A percentile compares a stretch with the other conserved stretches of the same genome.
Conservation (phyloP, 1,139 yeast species). For the Wickerhamomyces sp. region DNA sequence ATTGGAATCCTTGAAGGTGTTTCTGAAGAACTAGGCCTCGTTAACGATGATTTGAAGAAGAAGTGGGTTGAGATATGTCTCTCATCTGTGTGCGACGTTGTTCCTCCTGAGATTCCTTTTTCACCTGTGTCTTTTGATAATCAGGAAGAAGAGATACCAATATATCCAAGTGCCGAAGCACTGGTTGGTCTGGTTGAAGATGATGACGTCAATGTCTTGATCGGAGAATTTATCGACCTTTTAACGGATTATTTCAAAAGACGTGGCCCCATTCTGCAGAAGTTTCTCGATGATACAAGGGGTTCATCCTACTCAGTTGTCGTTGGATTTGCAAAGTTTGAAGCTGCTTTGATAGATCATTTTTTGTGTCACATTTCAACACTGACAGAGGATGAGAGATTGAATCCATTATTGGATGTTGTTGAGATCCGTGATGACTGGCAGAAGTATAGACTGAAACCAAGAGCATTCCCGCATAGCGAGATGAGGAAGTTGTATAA, state of each 20-base stretch:
- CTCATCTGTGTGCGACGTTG: too few species aligned
- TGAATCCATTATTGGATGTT: slow-evolving; percentile 20
- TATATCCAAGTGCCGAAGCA: too few species aligned
- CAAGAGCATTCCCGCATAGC: slow-evolving; percentile 11
- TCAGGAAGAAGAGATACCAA: slow-evolving; percentile 12
- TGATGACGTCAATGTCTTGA: slow-evolving; percentile 14
- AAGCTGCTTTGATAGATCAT: slow-evolving; percentile 9
- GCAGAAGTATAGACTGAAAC: slow-evolving; percentile 20
- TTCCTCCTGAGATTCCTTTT: too few species aligned
- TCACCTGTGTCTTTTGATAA: slow-evolving; percentile 15
- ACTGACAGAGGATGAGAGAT: slow-evolving; percentile 9
- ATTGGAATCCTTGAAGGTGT: too few species aligned
- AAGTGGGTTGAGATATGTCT: too few species aligned
- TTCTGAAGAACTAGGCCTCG: too few species aligned
- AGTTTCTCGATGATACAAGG: slow-evolving; percentile 4
- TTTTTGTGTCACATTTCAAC: slow-evolving; percentile 6
- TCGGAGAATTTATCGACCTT: slow-evolving; percentile 19
- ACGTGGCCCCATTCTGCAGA: slow-evolving; percentile 11
- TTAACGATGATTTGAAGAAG: too few species aligned
- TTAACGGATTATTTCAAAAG: slow-evolving; percentile 16
- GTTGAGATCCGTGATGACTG: slow-evolving; percentile 25
- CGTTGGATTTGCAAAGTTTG: slow-evolving; percentile 15
- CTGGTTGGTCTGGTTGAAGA: too few species aligned
- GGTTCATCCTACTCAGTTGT: slow-evolving; percentile 11
- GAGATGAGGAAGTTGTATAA: slow-evolving; percentile 1